A percentile compares a stretch with the other conserved stretches of the same genome.
Conservation (phyloP, 495 filamentous ascomycete species). For the Baudoinia panamericana region DNA sequence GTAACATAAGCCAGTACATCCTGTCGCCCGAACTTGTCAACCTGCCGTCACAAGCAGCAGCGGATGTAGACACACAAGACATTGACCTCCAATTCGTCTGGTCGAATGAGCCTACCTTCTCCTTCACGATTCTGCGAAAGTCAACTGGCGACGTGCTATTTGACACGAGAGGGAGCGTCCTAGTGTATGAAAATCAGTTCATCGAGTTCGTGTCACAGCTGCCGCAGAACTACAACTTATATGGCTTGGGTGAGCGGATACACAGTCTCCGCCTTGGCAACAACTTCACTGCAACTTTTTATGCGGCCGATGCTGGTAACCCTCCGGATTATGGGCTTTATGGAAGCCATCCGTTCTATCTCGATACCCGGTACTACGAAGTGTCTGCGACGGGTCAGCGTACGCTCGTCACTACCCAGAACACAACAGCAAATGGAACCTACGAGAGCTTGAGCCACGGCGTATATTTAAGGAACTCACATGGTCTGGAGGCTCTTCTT, state of each 20-base stretch:
- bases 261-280: slow-evolving; percentile 45
- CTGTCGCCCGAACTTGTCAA: slow-evolving; percentile 55
- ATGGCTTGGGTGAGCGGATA: slow-evolving; percentile 45
- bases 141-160: slow-evolving; percentile 47
- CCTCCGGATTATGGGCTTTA: slow-evolving; percentile 49
- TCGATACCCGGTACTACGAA: slow-evolving; percentile 53
- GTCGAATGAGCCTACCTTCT: slow-evolving; percentile 45
- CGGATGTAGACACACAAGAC: slow-evolving; percentile 22
- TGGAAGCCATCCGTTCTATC: slow-evolving; percentile 44
- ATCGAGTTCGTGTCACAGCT: slow-evolving; percentile 46
- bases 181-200: slow-evolving; percentile 54
- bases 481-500: slow-evolving; percentile 64
- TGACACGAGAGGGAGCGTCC: slow-evolving; percentile 39
- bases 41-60: slow-evolving; percentile 37
- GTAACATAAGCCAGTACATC: slow-evolving; percentile 62
- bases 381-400: slow-evolving; percentile 38
- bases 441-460: slow-evolving; percentile 53
- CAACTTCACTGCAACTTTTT: slow-evolving; percentile 53
- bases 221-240: slow-evolving; percentile 50
- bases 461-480: slow-evolving; percentile 50
- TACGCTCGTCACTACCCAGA: slow-evolving; percentile 41
- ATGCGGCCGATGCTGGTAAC: slow-evolving; percentile 54
- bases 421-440: slow-evolving; percentile 38
- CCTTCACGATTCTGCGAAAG: slow-evolving; percentile 43
- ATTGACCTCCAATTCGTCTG: slow-evolving; percentile 40